A percentile compares a stretch with the other conserved stretches of the same genome.
Evolutionary conservation across 495 filamentous ascomycete genomes (phyloP).

Genomic region (Hypoxylon rickii): DNA sequence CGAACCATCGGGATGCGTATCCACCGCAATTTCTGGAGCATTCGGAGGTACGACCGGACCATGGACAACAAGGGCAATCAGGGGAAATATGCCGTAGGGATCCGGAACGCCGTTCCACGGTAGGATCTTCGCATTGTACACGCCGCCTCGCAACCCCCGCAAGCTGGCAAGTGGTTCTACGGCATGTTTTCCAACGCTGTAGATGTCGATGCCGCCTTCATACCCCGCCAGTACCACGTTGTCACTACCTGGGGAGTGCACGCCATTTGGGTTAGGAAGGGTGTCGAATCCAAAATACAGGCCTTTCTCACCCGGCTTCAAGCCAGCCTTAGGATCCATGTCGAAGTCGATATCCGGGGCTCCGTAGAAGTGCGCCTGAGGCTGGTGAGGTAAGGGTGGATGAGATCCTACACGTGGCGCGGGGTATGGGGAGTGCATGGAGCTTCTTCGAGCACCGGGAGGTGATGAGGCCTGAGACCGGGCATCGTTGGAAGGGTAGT

Average conservation of each 20-base stretch:
- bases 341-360: conserved; percentile 72
- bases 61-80: conserved; percentile 77
- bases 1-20: conserved; percentile 44
- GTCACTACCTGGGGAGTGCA: conserved; percentile 57
- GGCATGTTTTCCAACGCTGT: conserved; percentile 68
- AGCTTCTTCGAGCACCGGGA: conserved; percentile 54
- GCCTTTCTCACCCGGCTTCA: conserved; percentile 64
- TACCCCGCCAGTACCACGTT: conserved; percentile 77
- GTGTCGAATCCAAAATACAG: conserved; percentile 82
- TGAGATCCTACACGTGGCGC: conserved; percentile 51
- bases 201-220: conserved; percentile 74
- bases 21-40: conserved; percentile 38
- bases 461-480: conserved; percentile 51
- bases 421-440: conserved; percentile 63
- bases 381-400: conserved; percentile 79
- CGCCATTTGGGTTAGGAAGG: conserved; percentile 55
- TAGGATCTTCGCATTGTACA: conserved; percentile 79
- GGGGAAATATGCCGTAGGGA: conserved; percentile 52
- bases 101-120: conserved; percentile 51
- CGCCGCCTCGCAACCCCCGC: conserved; percentile 76
- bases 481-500: conserved; percentile 49
- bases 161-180: conserved; percentile 68
- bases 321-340: conserved; percentile 54
- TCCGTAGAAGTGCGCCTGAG: conserved; percentile 72
- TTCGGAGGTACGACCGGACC: conserved; percentile 60